Percentiles rank a stretch among this genome's conserved stretches.
Conservation (phyloP, 2,329 filamentous ascomycete species). For the Ascochyta clinopodiicola region DNA sequence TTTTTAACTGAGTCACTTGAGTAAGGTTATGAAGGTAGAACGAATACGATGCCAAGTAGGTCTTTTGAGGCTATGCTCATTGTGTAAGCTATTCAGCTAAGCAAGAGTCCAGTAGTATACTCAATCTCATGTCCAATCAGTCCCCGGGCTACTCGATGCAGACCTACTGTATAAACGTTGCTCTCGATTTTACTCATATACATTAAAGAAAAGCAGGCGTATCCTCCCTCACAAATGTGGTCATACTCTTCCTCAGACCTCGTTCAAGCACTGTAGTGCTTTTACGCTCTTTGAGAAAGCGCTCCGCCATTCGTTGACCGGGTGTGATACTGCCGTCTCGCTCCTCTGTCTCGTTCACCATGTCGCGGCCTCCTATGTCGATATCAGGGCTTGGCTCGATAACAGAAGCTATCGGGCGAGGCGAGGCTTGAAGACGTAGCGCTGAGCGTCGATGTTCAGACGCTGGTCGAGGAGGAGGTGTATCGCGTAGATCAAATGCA, state of each 20-base stretch:
- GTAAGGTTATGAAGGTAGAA: neutral
- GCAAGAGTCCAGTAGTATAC: neutral
- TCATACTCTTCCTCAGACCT: neutral
- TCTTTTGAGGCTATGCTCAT: neutral
- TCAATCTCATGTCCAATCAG: neutral
- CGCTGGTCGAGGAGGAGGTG: conserved; percentile 5
- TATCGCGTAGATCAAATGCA: conserved; percentile 40
- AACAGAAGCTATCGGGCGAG: conserved; percentile 24
- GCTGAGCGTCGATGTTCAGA: conserved; percentile 14
- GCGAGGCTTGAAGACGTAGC: conserved; percentile 12
- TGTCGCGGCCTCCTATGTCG: neutral
- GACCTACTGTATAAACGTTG: neutral
- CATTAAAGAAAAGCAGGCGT: conserved; percentile 18
- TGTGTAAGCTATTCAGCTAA: neutral
- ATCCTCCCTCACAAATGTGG: conserved; percentile 11
- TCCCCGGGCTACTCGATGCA: neutral
- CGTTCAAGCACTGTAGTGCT: conserved; percentile 10
- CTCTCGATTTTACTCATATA: neutral
- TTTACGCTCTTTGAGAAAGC: conserved; percentile 31
- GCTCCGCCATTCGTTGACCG: conserved; percentile 37
- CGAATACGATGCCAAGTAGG: neutral
- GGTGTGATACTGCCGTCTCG: conserved; percentile 29
- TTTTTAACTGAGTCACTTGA: no score
- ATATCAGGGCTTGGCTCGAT: conserved; percentile 21
- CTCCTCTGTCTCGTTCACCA: conserved; percentile 3